Evolutionary conservation across 2,329 filamentous ascomycete genomes (phyloP), one percentile per base, ranked within the genome.

Genomic region (Pyricularia grisea): DNA sequence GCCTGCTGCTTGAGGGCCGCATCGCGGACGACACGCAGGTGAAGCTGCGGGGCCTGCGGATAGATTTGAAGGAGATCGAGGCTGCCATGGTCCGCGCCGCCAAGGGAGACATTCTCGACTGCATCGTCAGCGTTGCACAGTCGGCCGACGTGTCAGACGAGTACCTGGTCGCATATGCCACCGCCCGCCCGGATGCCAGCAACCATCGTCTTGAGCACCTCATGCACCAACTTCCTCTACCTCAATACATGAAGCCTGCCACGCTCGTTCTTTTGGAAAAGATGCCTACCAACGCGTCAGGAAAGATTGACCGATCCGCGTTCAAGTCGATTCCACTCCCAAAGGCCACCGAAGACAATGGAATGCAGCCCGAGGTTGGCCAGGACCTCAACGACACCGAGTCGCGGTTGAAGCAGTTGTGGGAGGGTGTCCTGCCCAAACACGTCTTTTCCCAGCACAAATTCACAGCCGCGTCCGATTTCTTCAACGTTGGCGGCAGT

Each of bases 1-100:
- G 72, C 0, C 71, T 84, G 0, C 67, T 76, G 1, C 73, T 80
- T 30, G 68, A 76, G 4, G 79, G 80, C 0, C 78, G 82, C 0
- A 77, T 81, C 1, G 73, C 70, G 1, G 80, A 79, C 4, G 81
- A 84, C 67, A 80, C 77, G 0, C 78, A 82, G 64, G 74, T 85
- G 70, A 85, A 85, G 72, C 73, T 85, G 1, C 74, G 77, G 27
- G 63, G 63, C 17, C 23, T 30, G 25, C 11, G 63, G 27, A 65
- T 65, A 25, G 63, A 65, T 7, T 20, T 65, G 23, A 4, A 27
- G 27, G 65, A 66, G 17, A 36, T 66, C 65, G 50, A 67, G 23
- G 65, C 28, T 30, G 65, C 65, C 65, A 36, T 69, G 9, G 28
- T 66, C 31, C 33, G 17, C 30, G 61, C 61, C 25, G 5, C 65